Conservation (phyloP, 2,329 filamentous ascomycete species). For the Colletotrichum camelliae region DNA sequence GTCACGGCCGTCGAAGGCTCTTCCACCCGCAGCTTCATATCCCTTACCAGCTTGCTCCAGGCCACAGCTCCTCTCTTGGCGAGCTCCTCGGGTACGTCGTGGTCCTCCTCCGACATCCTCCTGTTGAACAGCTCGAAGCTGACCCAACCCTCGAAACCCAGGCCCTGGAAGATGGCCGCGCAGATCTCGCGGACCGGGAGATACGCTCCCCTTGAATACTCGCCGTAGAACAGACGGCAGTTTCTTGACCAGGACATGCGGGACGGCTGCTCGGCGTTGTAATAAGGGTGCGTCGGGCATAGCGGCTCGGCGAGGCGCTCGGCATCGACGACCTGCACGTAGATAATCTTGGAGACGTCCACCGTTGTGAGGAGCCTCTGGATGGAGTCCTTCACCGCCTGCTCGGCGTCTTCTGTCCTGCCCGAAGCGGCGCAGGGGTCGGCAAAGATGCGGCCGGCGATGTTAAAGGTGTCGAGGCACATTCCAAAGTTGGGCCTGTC, state of each 20-base stretch:
- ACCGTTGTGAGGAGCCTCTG: constrained; percentile 57
- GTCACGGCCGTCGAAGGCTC: constrained; percentile 32
- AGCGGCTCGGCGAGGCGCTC: constrained; percentile 67
- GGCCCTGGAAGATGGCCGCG: constrained; percentile 63
- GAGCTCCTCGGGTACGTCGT: constrained; percentile 61
- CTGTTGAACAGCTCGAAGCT: constrained; percentile 75
- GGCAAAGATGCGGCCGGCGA: constrained; percentile 73
- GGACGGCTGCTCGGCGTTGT: constrained; percentile 36
- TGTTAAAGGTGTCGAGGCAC: constrained; percentile 81
- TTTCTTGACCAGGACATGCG: constrained; percentile 84
- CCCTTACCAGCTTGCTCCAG: constrained; percentile 48
- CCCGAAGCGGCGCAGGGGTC: constrained; percentile 61
- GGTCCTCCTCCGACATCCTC: constrained; percentile 57
- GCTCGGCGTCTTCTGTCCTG: constrained; percentile 58
- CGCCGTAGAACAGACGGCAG: constrained; percentile 63
- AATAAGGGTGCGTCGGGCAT: constrained; percentile 45
- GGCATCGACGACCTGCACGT: constrained; percentile 79
- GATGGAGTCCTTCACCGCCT: constrained; percentile 59
- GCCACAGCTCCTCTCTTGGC: constrained; percentile 61
- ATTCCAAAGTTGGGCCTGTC: constrained; percentile 76
- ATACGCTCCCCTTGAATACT: constrained; percentile 68
- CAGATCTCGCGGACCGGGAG: constrained; percentile 69
- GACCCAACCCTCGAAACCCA: constrained; percentile 73
- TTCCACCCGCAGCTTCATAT: constrained; percentile 35
- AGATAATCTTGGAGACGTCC: constrained; percentile 72